phyloP scores from a whole-genome alignment of 176 grass and related monocot genomes.

The Typha latifolia region DNA sequence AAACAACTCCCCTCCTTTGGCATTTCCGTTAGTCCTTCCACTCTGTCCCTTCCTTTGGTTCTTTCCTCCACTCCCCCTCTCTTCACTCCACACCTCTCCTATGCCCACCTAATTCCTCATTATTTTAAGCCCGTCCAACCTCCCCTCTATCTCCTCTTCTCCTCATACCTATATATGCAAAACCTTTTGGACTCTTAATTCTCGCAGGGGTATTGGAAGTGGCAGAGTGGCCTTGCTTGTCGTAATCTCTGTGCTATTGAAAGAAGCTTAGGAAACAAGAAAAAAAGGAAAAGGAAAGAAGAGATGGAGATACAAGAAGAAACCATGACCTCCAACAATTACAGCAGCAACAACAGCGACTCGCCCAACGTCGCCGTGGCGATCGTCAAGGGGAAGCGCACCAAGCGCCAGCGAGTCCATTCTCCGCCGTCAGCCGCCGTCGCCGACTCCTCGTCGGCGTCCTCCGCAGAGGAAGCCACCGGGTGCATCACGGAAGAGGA shows the following conservation, averaged over 20 bases:
- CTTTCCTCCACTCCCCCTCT: background rate
- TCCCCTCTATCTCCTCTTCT: too few relatives aligned
- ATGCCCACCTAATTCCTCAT: slow-evolving; percentile 16
- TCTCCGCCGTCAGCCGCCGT: slow-evolving; percentile 5
- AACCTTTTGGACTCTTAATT: too few relatives aligned
- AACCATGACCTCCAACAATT: slow-evolving; percentile 8
- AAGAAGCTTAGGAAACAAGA: too few relatives aligned
- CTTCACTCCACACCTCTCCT: slow-evolving; percentile 29
- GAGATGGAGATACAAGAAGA: slow-evolving; percentile 11
- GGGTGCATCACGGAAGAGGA: slow-evolving; percentile 40
- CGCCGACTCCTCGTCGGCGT: slow-evolving; percentile 15
- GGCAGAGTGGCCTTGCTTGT: slow-evolving; percentile 1
- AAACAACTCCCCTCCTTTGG: too few relatives aligned
- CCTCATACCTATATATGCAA: too few relatives aligned
- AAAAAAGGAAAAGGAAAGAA: too few relatives aligned
- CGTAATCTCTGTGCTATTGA: too few relatives aligned
- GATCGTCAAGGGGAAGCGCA: slow-evolving; percentile 67
- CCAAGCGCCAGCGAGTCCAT: slow-evolving; percentile 40
- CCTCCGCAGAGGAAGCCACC: slow-evolving; percentile 17
- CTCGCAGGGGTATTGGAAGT: background rate
- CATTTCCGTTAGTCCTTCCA: too few relatives aligned
- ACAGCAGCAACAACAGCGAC: slow-evolving; percentile 5
- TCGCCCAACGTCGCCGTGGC: background rate
- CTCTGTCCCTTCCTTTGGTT: background rate
- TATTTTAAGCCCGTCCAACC: background rate